A percentile compares a stretch with the other conserved stretches of the same genome.
These are phyloP conservation scores for Sarocladium brachiariae DNA, from an alignment of 2,329 filamentous ascomycete species.

Conservation along the genomic window DNA sequence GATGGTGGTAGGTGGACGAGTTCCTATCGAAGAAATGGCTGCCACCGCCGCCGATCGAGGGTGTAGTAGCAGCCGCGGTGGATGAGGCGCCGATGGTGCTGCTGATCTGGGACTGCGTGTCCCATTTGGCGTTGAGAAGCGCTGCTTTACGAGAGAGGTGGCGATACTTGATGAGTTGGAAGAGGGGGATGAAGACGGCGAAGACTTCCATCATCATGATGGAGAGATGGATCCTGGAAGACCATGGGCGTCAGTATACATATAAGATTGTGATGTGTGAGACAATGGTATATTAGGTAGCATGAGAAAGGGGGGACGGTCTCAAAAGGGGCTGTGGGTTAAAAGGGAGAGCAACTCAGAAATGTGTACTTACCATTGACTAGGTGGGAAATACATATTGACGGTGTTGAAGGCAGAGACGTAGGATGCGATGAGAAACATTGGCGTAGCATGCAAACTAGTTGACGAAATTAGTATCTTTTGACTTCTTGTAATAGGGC, in stretches of 20 bases:
- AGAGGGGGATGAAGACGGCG: slow-evolving; percentile 44
- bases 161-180: slow-evolving; percentile 20
- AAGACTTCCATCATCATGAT: slow-evolving; percentile 49
- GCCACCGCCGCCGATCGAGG: slow-evolving; percentile 7
- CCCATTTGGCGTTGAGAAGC: slow-evolving; percentile 23
- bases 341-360: neutral
- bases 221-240: slow-evolving; percentile 38
- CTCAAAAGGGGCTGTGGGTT: too few species aligned
- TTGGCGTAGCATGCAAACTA: slow-evolving; percentile 41
- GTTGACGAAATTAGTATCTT: too few species aligned
- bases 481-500: too few species aligned
- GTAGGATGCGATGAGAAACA: slow-evolving; percentile 47
- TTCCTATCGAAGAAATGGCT: neutral
- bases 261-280: too few species aligned
- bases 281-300: too few species aligned
- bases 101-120: slow-evolving; percentile 17
- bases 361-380: slow-evolving; percentile 47
- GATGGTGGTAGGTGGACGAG: neutral
- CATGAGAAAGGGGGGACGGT: too few species aligned
- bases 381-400: slow-evolving; percentile 42
- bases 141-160: slow-evolving; percentile 18
- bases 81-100: slow-evolving; percentile 15
- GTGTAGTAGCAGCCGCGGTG: neutral
- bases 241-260: too few species aligned
- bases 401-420: slow-evolving; percentile 31